Percentiles rank a stretch among this genome's conserved stretches.
These are phyloP conservation scores for Neurospora terricola DNA, from an alignment of 495 filamentous ascomycete genomes.

Conservation along the genomic window DNA sequence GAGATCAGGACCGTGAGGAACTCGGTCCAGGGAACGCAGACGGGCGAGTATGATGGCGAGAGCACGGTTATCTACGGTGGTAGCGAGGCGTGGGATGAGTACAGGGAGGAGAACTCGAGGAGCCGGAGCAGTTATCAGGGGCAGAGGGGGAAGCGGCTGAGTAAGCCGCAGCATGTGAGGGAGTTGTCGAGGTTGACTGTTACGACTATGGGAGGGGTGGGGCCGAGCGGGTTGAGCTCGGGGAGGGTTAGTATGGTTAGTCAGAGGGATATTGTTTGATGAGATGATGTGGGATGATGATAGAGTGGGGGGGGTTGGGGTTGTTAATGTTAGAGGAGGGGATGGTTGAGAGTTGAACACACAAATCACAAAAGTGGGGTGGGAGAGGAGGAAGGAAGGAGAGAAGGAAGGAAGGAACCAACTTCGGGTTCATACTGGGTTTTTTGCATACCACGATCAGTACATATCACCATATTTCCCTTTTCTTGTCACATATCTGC, in stretches of 20 bases:
- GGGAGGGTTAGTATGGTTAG: neutral
- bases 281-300: neutral
- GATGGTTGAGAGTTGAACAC: neutral
- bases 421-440: neutral
- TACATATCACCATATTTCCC: neutral
- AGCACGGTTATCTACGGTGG: neutral
- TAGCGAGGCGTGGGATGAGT: neutral
- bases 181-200: neutral
- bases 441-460: neutral
- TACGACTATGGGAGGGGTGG: neutral
- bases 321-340: neutral
- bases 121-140: neutral
- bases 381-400: neutral
- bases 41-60: neutral
- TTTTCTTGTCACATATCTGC: neutral
- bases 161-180: neutral
- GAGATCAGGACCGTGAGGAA: neutral
- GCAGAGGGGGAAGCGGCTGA: neutral
- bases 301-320: neutral
- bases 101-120: neutral
- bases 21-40: neutral
- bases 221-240: neutral
- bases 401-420: neutral
- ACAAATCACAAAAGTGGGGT: neutral
- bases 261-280: neutral